phyloP scores from a whole-genome alignment of 139 green algal species.

The Coelastrella sp. region DNA sequence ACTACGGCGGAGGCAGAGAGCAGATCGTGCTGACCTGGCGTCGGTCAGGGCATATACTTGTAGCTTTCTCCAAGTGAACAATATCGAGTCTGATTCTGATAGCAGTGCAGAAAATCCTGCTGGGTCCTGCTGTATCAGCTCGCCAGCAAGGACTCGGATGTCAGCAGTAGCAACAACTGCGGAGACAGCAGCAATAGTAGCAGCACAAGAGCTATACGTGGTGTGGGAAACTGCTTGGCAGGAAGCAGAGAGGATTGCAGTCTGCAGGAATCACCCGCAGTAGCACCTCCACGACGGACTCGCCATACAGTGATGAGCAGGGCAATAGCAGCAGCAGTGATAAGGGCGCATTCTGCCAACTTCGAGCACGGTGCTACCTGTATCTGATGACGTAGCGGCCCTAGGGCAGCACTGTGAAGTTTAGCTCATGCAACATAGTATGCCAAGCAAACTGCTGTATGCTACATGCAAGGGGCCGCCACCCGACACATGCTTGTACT shows the following conservation, averaged over 20 bases:
- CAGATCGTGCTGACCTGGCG: no score
- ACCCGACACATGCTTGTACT: no score
- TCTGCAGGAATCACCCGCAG: conserved; percentile 2
- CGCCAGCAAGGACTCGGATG: not conserved
- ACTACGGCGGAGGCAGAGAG: no score
- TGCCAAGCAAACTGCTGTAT: no score
- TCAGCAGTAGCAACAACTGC: not conserved
- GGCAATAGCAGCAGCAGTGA: conserved; percentile 22
- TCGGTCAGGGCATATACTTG: no score
- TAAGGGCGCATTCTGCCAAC: not conserved
- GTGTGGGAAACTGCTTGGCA: not conserved
- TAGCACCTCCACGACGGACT: not conserved
- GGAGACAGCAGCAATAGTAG: not conserved
- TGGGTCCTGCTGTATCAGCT: not conserved
- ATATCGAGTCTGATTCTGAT: not conserved
- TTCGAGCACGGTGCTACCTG: not conserved
- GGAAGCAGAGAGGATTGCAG: no score
- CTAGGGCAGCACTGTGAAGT: conserved; percentile 14
- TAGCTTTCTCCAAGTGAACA: not conserved
- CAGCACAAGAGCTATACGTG: not conserved
- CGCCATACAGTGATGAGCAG: not conserved
- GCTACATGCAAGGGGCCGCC: no score
- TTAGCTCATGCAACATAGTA: no score
- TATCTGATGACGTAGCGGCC: conserved; percentile 48
- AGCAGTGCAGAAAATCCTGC: not conserved